phyloP scores from a whole-genome alignment of 202 grass and related monocot species.

The Elaeis oleifera region DNA sequence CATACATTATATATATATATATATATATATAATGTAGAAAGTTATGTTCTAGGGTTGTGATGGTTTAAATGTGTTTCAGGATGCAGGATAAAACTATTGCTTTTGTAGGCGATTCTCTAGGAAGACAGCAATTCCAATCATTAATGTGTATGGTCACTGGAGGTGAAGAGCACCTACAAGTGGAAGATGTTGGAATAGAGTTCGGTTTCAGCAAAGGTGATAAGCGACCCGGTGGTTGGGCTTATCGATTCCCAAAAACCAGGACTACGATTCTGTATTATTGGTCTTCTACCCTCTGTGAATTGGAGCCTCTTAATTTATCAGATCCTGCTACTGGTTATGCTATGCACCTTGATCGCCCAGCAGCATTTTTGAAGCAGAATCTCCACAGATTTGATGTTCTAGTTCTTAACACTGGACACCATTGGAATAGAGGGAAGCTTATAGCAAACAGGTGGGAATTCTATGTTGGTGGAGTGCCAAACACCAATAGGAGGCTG shows the following conservation, averaged over 20 bases:
- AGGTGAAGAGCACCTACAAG: slow-evolving; percentile 37
- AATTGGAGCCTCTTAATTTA: slow-evolving; percentile 62
- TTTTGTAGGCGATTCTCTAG: slow-evolving; percentile 86
- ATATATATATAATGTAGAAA: neutral
- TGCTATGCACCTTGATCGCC: slow-evolving; percentile 84
- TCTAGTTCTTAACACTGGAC: slow-evolving; percentile 76
- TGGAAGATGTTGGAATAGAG: slow-evolving; percentile 51
- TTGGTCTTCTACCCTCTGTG: slow-evolving; percentile 77
- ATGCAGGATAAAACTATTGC: slow-evolving; percentile 90
- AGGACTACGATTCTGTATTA: slow-evolving; percentile 84
- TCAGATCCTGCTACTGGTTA: slow-evolving; percentile 52
- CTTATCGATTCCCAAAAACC: slow-evolving; percentile 58
- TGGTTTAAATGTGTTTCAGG: slow-evolving; percentile 55
- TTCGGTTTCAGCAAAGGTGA: slow-evolving; percentile 53
- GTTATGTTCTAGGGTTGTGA: slow-evolving; percentile 12
- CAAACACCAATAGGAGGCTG: slow-evolving; percentile 48
- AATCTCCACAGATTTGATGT: slow-evolving; percentile 70
- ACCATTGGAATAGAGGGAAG: slow-evolving; percentile 90
- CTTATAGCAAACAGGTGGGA: slow-evolving; percentile 77
- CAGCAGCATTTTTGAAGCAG: slow-evolving; percentile 49
- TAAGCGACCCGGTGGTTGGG: slow-evolving; percentile 77
- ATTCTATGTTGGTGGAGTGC: slow-evolving; percentile 55
- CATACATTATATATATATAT: too few relatives aligned
- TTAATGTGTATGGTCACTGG: slow-evolving; percentile 87
- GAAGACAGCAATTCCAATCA: slow-evolving; percentile 87